Percentiles rank a stretch among this genome's conserved stretches.
Evolutionary conservation across 768 basidiomycete species (phyloP).

Genomic region (Podaxis sp.): DNA sequence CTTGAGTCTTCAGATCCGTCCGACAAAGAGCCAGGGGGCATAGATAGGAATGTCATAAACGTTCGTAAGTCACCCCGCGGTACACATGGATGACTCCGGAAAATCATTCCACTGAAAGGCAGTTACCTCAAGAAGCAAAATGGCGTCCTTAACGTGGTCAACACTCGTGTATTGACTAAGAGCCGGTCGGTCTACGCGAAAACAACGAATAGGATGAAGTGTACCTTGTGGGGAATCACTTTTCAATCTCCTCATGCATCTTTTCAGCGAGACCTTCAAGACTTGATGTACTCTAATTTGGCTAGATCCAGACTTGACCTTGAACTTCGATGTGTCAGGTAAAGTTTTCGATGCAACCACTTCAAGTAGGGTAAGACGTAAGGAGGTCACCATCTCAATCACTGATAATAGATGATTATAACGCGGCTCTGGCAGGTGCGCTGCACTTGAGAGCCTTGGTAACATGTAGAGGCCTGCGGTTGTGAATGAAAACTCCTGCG

Average conservation of each 20-base stretch:
- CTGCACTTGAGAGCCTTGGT: too few relatives aligned
- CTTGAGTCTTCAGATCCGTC: conserved; percentile 59
- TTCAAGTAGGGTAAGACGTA: too few relatives aligned
- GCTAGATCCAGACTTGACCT: conserved; percentile 58
- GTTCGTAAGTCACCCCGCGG: conserved; percentile 65
- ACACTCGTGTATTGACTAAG: conserved; percentile 47
- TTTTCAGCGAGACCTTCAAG: conserved; percentile 54
- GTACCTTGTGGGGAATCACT: too few relatives aligned
- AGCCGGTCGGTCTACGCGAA: background rate
- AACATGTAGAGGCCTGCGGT: too few relatives aligned
- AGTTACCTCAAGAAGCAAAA: conserved; percentile 58
- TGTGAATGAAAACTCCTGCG: too few relatives aligned
- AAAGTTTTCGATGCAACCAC: too few relatives aligned
- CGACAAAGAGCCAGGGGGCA: conserved; percentile 77
- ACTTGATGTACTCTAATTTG: conserved; percentile 86
- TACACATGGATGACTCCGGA: background rate
- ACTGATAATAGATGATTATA: too few relatives aligned
- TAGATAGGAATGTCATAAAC: conserved; percentile 68
- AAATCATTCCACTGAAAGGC: background rate
- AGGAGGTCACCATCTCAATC: too few relatives aligned
- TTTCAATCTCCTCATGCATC: conserved; percentile 52
- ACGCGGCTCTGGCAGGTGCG: too few relatives aligned
- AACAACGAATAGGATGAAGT: background rate
- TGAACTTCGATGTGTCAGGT: conserved; percentile 79
- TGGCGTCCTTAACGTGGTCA: conserved; percentile 63